phyloP scores from a whole-genome alignment of 768 basidiomycete species.

The Lactifluus pinguis region DNA sequence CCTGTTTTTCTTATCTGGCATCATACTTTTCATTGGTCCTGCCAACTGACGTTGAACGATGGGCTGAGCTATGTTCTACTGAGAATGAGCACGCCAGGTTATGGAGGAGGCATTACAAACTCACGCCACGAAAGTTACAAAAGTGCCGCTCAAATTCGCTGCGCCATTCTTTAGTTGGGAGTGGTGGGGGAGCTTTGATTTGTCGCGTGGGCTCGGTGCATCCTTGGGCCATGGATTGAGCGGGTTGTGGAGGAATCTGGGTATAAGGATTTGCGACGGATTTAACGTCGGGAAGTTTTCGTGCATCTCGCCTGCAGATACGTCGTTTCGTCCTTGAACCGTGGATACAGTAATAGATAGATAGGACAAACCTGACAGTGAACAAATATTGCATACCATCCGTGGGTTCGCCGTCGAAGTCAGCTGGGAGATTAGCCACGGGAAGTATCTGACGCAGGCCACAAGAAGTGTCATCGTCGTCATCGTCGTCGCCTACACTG shows the following conservation, averaged over 20 bases:
- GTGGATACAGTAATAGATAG: background rate
- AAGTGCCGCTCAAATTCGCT: conserved; percentile 47
- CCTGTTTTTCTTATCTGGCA: conserved; percentile 66
- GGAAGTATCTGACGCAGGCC: conserved; percentile 66
- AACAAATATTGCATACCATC: conserved; percentile 79
- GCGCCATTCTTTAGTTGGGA: conserved; percentile 67
- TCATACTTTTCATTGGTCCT: conserved; percentile 28
- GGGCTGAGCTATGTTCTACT: conserved; percentile 59
- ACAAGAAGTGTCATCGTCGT: conserved; percentile 51
- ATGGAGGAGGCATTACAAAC: background rate
- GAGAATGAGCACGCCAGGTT: background rate
- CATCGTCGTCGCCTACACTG: conserved; percentile 31
- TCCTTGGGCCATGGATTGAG: conserved; percentile 14
- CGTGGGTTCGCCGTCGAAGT: conserved; percentile 54
- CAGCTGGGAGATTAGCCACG: conserved; percentile 66
- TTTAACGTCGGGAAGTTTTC: conserved; percentile 51
- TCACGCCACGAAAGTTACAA: conserved; percentile 56
- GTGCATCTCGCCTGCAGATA: conserved; percentile 56
- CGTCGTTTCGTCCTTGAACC: background rate
- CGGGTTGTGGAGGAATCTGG: conserved; percentile 18
- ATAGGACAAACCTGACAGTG: conserved; percentile 53
- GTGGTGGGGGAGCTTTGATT: conserved; percentile 25
- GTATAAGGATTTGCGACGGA: conserved; percentile 66
- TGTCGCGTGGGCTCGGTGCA: conserved; percentile 16
- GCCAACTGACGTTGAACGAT: conserved; percentile 39